Conservation (phyloP, 768 basidiomycete species). For the Crepidotus variabilis region DNA sequence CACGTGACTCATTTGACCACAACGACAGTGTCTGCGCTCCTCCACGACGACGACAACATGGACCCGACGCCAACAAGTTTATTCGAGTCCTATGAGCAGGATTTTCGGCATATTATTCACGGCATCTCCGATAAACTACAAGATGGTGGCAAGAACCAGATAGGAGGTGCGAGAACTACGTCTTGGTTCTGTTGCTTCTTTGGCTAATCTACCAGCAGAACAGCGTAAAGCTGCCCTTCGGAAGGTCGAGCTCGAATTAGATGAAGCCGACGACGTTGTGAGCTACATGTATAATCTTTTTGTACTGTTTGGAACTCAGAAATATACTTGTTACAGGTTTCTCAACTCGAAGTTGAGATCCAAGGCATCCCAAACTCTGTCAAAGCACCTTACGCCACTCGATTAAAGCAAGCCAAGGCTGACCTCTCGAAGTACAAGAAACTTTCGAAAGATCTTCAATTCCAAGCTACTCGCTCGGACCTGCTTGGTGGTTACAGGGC, state of each 20-base stretch:
- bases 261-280: conserved; percentile 94
- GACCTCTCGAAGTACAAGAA: conserved; percentile 77
- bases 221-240: conserved; percentile 76
- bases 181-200: neutral
- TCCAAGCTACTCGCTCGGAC: conserved; percentile 64
- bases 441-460: conserved; percentile 66
- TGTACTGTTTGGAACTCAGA: neutral
- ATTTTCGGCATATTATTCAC: conserved; percentile 70
- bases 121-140: conserved; percentile 76
- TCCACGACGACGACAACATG: conserved; percentile 33
- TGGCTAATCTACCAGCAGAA: conserved; percentile 42
- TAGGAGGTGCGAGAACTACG: conserved; percentile 51
- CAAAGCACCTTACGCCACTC: conserved; percentile 59
- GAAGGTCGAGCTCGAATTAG: conserved; percentile 82
- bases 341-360: conserved; percentile 92
- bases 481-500: conserved; percentile 34
- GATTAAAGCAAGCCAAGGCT: conserved; percentile 65
- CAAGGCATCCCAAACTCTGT: conserved; percentile 89
- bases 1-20: too few species aligned
- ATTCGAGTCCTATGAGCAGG: conserved; percentile 81
- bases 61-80: conserved; percentile 67
- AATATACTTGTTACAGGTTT: conserved; percentile 50
- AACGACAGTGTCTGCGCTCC: too few species aligned
- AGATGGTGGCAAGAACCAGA: conserved; percentile 57
- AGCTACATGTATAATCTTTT: conserved; percentile 19